Evolutionary conservation across 805 yeast species (phyloP).

Genomic region (Starmerella vitae): DNA sequence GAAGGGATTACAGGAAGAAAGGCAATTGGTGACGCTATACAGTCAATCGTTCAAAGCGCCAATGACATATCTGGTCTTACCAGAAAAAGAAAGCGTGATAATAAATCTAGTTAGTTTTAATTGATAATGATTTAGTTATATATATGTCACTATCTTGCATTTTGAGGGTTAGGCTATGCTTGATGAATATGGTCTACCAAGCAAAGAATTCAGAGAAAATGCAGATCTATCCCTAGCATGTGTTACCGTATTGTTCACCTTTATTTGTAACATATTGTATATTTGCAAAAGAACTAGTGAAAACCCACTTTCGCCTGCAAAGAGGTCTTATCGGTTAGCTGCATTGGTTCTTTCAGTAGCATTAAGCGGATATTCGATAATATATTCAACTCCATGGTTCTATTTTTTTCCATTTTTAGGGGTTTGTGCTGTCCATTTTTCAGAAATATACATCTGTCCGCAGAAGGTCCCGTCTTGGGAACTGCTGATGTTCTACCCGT

Average conservation of each 20-base stretch:
- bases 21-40: conserved; percentile 16
- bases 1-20: conserved; percentile 18
- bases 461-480: conserved; percentile 2
- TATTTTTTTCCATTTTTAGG: not conserved
- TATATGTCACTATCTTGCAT: too few relatives aligned
- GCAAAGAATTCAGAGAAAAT: not conserved
- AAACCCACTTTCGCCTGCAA: not conserved
- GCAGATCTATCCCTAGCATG: not conserved
- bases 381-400: not conserved
- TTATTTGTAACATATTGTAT: not conserved
- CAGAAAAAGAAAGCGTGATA: conserved; percentile 20
- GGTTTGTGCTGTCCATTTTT: not conserved
- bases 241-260: not conserved
- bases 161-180: too few relatives aligned
- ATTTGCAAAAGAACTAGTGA: not conserved
- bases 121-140: too few relatives aligned
- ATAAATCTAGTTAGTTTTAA: not conserved
- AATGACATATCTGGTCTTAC: conserved; percentile 25
- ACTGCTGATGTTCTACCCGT: conserved; percentile 3
- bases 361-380: not conserved
- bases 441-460: not conserved
- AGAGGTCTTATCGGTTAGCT: not conserved
- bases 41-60: conserved; percentile 18
- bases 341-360: not conserved
- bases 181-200: not conserved